Evolutionary conservation across 2,329 filamentous ascomycete species (phyloP).

Genomic region (Zymoseptoria tritici): DNA sequence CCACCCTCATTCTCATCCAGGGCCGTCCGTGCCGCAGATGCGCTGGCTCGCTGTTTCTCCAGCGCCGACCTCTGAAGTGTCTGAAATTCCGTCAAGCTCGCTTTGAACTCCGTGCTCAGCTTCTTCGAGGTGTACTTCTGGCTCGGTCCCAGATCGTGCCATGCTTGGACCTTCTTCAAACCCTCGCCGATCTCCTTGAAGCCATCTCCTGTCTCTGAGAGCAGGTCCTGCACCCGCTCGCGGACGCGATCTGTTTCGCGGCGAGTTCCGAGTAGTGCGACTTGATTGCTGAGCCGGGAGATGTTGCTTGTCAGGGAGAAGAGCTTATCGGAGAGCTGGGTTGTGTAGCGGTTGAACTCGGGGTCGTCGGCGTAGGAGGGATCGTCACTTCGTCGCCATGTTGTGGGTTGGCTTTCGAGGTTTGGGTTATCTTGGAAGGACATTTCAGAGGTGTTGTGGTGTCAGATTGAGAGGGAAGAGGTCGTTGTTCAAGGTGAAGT

Average conservation of each 20-base stretch:
- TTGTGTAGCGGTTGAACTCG: conserved; percentile 76
- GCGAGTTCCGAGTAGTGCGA: conserved; percentile 78
- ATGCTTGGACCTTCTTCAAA: conserved; percentile 83
- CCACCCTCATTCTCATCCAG: conserved; percentile 44
- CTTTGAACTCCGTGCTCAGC: conserved; percentile 85
- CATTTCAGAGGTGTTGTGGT: conserved; percentile 46
- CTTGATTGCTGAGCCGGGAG: conserved; percentile 72
- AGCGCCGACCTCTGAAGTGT: conserved; percentile 80
- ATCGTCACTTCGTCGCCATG: conserved; percentile 60
- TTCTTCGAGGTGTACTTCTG: conserved; percentile 97
- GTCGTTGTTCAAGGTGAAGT: background rate
- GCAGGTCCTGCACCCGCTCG: conserved; percentile 78
- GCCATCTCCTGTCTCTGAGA: conserved; percentile 76
- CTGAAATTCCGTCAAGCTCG: conserved; percentile 85
- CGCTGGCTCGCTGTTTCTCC: conserved; percentile 84
- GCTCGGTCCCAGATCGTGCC: conserved; percentile 60
- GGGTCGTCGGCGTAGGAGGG: conserved; percentile 82
- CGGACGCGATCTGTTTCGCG: conserved; percentile 85
- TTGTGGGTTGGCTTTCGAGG: conserved; percentile 71
- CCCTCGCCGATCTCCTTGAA: conserved; percentile 93
- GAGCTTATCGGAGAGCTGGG: conserved; percentile 76
- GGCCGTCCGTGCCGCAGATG: conserved; percentile 73
- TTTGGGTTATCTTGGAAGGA: conserved; percentile 83
- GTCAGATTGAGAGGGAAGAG: background rate
- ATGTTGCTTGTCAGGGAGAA: conserved; percentile 87